Base-by-base conservation (phyloP, 202 grass and related monocot genomes). In the Schoenoplectus triqueter region DNA sequence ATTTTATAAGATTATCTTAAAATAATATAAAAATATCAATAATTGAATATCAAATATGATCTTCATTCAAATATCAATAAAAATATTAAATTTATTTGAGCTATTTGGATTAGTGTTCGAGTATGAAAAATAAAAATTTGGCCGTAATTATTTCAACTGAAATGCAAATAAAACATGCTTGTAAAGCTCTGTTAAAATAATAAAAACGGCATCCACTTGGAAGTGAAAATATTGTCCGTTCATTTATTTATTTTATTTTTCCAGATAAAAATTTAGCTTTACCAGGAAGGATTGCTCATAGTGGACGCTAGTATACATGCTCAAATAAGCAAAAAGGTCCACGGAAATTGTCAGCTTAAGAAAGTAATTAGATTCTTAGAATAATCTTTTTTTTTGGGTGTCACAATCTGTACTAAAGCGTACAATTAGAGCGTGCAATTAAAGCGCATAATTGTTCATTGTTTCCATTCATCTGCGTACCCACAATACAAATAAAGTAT, bases 311-410 rank as follows among this genome's bases (percentile, higher is more conserved):
- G 20, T 18, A 73, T 73, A 50, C 21, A 41, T 67, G 21, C 5
- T 67, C 39, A 39, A 40, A 40, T 31, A 66, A 66, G 22, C 8
- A 66, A 66, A 66, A 66, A 69, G 10, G 11, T 69, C 15, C 11
- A 45, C 39, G 4, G n/a, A 5, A 70, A 55, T 76, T 76, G 11
- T 54, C 49, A 22, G 19, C 50, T 49, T 56, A 56, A 76, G 73
- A 31, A 76, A 76, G 20, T 76, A 76, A 39, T 55, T 75, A 75
- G 48, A 52, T 75, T 54, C 71, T 55, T 59, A 39, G 73, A 76
- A 76, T 10, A 39, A 54, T 39, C 2, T 22, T 39, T 75, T 39
- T 75, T 76, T 55, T 51, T 31, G 20, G 73, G 31, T 56, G 4
- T 31, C 18, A 76, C 10, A 76, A 4, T 71, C 15, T 42, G 42